Evolutionary conservation across 768 basidiomycete genomes (phyloP), one percentile per base, ranked within the genome.

Genomic region (Tremella mesenterica): DNA sequence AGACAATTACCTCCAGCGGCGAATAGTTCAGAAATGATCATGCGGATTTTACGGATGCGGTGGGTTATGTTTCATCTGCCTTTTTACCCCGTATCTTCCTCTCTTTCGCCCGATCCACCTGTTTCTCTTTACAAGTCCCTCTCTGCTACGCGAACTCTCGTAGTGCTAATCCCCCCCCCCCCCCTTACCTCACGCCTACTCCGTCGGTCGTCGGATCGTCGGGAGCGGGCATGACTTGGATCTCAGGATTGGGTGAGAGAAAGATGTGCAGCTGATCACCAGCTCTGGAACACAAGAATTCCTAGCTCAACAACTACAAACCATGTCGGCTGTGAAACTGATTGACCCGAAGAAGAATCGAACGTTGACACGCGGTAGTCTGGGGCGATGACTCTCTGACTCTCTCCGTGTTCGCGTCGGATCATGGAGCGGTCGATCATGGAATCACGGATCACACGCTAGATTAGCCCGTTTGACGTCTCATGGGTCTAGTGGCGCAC

Each of bases 11-110:
- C 86, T 53, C 58, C 56, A 21, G 79, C 80, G 2, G 73, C 65
- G 7, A 83, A 75, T 52, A 89, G 75, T 51, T 88, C 86, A 48
- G 90, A 97, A 75, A 89, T 85, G 31, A 95, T 97, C 54, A 81
- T 99, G 78, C 79, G 90, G 53, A 92, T 99, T 59, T 77, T 99
- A 36, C 81, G 95, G 28, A 97, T 97, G 93, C 80, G 91, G 92
- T 89, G 68, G 48, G 79, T 73, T 50, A 12, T 28, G 16, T 3
- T 23, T 27, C 25, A 6, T 18, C 33, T 36, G 33, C 33, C n/a
- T 36, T 36, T 36, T 10, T 18, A 10, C 12, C 10, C 33, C 34
- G 12, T 36, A 18, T 18, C 34, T 18, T 36, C 34, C 18, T 12
- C 34, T 36, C 18, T 12, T 36, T 12, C 18, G 34, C 12, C 12